Evolutionary conservation across 2,329 filamentous ascomycete species (phyloP), one percentile per base, ranked within the genome.

Genomic region (Trichoderma atroviride): DNA sequence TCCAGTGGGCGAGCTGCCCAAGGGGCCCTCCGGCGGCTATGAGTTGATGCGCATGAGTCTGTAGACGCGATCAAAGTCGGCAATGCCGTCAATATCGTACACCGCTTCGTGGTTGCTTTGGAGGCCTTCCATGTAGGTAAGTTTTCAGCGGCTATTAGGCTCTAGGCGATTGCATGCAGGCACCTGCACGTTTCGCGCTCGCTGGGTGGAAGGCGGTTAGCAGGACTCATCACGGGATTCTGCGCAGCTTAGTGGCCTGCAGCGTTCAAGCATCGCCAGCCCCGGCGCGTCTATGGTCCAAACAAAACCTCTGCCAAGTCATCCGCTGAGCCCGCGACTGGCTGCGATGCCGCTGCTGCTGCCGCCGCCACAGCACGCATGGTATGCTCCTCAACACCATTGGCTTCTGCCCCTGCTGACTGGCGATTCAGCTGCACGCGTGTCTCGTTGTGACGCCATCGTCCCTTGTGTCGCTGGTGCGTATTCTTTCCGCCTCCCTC

Each of bases 261-360:
- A 11, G 19, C 57, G 27, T 22, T 60, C 64, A 60, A 29, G n/a
- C 65, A n/a, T 19, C 22, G 24, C 53, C 47, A 68, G 56, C 65
- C 57, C 33, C 65, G 55, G 65, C 65, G 59, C 59, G 65, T 55
- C 65, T 53, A 61, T 35, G 22, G 5, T 27, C 24, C 27, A 47
- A 33, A 50, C 62, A 33, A 29, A 33, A 29, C 5, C 31, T 37
- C 9, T n/a, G 1, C 35, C 37, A 40, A 40, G 37, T 40, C 37
- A 40, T 40, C 37, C 6, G 13, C 35, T 16, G 35, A 16, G 35
- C 35, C 14, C 35, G 13, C 35, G 35, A 40, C 35, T 40, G 35
- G 35, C 14, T 40, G 35, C 14, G 35, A 16, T 37, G 35, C 14
- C 33, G 33, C 35, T 40, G 35, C 35, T 16, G 35, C 35, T 40